Evolutionary conservation across 768 basidiomycete genomes (phyloP), one percentile per base, ranked within the genome.

Genomic region (Lactarius evosmus): DNA sequence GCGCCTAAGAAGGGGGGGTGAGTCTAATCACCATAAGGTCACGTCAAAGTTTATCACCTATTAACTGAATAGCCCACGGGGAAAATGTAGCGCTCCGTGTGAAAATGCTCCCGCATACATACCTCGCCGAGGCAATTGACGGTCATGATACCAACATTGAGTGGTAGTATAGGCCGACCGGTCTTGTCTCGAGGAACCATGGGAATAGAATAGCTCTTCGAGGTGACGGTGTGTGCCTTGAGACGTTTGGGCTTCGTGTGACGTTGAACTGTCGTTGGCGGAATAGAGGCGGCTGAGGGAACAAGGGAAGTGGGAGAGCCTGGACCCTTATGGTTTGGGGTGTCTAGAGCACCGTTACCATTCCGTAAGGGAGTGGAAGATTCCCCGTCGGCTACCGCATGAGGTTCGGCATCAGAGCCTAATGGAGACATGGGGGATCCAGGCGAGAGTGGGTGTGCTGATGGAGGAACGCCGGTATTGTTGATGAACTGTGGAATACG

Each of bases 91-190:
- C 92, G 78, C 72, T 93, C 91, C 0, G 91, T 92, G 72, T 91
- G 89, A 70, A 92, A 93, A 72, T 92, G 88, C 67, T 92, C 89
- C 33, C 88, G 80, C 85, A 86, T 84, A 70, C 88, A 91, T 7
- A 93, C 85, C 57, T 85, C 83, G 2, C 92, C 92, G 0, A 94
- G 78, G 64, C 71, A 84, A 61, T 87, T 79, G 29, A 94, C 86
- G 1, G 88, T 91, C 89, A 93, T 92, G 72, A 93, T 93, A 34
- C 92, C 92, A 19, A 93, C 89, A 69, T 85, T 89, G 34, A 93
- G 75, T 0, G 92, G 92, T 6, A 94, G 75, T 74, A 88, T 80
- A 0, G 91, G 90, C 51, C 82, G 82, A 4, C 85, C 84, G 49
- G 78, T 78, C 72, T 83, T 87, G 69, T 92, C 89, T 7, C 91